phyloP scores from a whole-genome alignment of 2,329 filamentous ascomycete species.

The Penicillium sp. region DNA sequence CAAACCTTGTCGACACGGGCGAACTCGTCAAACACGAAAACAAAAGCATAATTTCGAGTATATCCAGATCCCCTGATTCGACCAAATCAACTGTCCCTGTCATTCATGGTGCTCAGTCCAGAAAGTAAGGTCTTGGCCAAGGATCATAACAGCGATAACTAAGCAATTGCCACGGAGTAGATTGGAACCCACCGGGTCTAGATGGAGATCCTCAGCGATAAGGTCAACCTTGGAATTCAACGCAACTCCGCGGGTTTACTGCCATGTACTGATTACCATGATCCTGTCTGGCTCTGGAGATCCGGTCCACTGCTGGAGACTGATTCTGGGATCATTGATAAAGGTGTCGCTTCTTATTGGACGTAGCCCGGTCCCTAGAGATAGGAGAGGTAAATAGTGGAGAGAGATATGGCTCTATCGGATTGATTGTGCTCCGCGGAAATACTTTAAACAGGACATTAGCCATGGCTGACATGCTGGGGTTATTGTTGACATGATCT shows the following conservation, averaged over 20 bases:
- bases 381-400: conserved; percentile 8
- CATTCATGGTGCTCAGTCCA: neutral
- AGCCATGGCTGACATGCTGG: too few relatives aligned
- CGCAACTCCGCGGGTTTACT: conserved; percentile 19
- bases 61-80: conserved; percentile 18
- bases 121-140: neutral
- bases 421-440: conserved; percentile 19
- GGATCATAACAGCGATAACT: conserved; percentile 12
- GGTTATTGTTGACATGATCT: too few relatives aligned
- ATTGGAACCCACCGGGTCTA: too few relatives aligned
- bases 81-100: neutral
- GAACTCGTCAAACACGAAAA: conserved; percentile 4
- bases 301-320: conserved; percentile 1
- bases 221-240: conserved; percentile 1
- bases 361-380: conserved; percentile 1
- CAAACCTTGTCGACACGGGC: neutral
- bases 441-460: conserved; percentile 14
- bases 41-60: conserved; percentile 1
- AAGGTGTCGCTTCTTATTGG: conserved; percentile 23
- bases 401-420: neutral
- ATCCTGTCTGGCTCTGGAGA: conserved; percentile 1
- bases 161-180: neutral
- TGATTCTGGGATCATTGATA: conserved; percentile 16
- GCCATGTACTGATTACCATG: neutral
- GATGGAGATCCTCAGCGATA: conserved; percentile 12